Percentiles rank a stretch among this genome's conserved stretches.
Conservation (phyloP, 192 early-diverging fungal species). For the Spizellomyces punctatus region DNA sequence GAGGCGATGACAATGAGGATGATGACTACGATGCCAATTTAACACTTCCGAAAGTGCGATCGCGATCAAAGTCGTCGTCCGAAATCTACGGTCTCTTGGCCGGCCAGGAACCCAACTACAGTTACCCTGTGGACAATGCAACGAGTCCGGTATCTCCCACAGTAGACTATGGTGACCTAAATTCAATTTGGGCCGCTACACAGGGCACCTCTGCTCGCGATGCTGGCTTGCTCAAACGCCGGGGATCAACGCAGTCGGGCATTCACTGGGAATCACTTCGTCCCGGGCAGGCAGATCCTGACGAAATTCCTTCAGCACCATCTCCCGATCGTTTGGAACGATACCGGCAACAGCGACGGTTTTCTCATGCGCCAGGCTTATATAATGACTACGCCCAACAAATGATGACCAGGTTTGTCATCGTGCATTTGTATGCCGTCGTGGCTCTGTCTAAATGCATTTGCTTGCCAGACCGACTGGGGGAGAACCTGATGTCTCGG, state of each 20-base stretch:
- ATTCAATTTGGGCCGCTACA: slow-evolving; percentile 54
- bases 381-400: slow-evolving; percentile 43
- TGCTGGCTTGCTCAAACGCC: slow-evolving; percentile 50
- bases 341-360: slow-evolving; percentile 55
- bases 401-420: slow-evolving; percentile 23
- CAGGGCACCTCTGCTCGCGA: slow-evolving; percentile 33
- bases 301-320: slow-evolving; percentile 16
- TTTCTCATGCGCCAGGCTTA: slow-evolving; percentile 57
- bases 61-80: slow-evolving; percentile 67
- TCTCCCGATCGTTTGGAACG: slow-evolving; percentile 53
- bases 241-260: slow-evolving; percentile 56
- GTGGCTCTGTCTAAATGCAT: too few relatives aligned
- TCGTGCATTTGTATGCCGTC: neutral
- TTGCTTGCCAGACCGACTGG: too few relatives aligned
- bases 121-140: slow-evolving; percentile 34
- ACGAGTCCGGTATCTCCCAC: slow-evolving; percentile 42
- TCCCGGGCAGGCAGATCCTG: slow-evolving; percentile 11
- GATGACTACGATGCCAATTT: slow-evolving; percentile 43
- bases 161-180: slow-evolving; percentile 54
- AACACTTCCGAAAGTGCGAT: slow-evolving; percentile 49
- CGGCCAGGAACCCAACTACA: slow-evolving; percentile 37
- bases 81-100: slow-evolving; percentile 66
- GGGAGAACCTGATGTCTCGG: neutral
- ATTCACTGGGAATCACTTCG: slow-evolving; percentile 51
- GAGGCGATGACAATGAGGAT: slow-evolving; percentile 54